Conservation (phyloP, 2,329 filamentous ascomycete species). For the Aspergillus brunneoviolaceus region DNA sequence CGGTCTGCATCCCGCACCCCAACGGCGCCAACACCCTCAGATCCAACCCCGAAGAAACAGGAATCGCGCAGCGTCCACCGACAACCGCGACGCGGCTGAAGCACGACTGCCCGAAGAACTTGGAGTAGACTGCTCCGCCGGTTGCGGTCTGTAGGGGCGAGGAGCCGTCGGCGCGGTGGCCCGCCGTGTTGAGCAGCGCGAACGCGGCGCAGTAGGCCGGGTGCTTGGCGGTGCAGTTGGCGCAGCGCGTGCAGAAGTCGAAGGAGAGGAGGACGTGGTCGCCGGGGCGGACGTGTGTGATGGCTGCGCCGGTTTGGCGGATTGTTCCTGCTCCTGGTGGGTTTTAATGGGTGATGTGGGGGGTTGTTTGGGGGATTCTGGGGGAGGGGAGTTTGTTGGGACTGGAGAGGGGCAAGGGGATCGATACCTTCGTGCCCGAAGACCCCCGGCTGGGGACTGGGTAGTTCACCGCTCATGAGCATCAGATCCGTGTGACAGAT, state of each 20-base stretch:
- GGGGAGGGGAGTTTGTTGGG: background rate
- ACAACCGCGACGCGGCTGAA: slow-evolving; percentile 35
- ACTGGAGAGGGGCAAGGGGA: background rate
- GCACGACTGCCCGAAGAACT: slow-evolving; percentile 42
- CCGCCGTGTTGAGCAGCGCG: slow-evolving; percentile 15
- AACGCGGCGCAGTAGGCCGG: slow-evolving; percentile 21
- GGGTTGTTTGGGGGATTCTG: background rate
- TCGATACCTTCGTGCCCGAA: slow-evolving; percentile 23
- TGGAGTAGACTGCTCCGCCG: slow-evolving; percentile 17
- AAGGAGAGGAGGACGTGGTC: slow-evolving; percentile 43
- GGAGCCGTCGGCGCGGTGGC: slow-evolving; percentile 15
- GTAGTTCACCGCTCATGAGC: slow-evolving; percentile 24
- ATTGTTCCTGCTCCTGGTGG: slow-evolving; percentile 52
- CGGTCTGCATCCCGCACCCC: slow-evolving; percentile 36
- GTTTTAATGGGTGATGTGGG: background rate
- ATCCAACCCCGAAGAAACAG: slow-evolving; percentile 16
- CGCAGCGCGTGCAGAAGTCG: slow-evolving; percentile 21
- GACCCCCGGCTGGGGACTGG: slow-evolving; percentile 16
- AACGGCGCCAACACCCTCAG: slow-evolving; percentile 29
- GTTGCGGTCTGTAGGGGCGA: background rate
- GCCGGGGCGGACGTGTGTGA: slow-evolving; percentile 44
- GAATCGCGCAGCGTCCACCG: slow-evolving; percentile 20
- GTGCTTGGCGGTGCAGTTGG: slow-evolving; percentile 15
- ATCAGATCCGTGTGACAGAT: slow-evolving; percentile 38
- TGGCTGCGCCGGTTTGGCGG: slow-evolving; percentile 41